Base-by-base conservation (phyloP, 2,329 filamentous ascomycete species). In the Paecilomyces sp. region DNA sequence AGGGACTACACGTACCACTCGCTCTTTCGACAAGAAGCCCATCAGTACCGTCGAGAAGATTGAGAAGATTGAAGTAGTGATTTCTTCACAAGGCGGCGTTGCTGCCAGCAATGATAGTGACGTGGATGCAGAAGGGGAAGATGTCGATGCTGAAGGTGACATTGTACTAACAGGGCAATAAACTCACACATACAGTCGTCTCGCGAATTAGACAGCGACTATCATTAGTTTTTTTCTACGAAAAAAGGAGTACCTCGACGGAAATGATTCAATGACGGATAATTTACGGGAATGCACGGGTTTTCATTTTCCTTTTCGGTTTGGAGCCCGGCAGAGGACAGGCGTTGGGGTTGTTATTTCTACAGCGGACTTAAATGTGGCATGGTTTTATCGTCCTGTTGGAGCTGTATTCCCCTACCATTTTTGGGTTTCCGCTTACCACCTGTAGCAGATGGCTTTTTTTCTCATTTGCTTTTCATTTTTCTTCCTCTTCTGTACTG, bases 41-140 rank as follows among this genome's bases (percentile, higher is more conserved):
- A 22, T 31, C 25, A 28, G 47, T 13, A 1, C 34, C 18, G 63
- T 68, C 51, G 67, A 67, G 57, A 64, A 67, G 58, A 56, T 68
- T 24, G 60, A 66, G 57, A 64, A 67, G 58, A 56, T 68, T 24
- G 60, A 66, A 54, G 59, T 73, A 25, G 55, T 73, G 36, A 56
- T 74, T 22, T 63, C 66, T 13, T 68, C 70, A n/a, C 61, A 65
- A 36, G 59, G 59, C 11, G 65, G 66, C 3, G 57, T 62, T 24
- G 56, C 62, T 24, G 56, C 62, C 25, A 58, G 62, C 7, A 68
- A 70, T 50, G 70, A 67, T 7, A 64, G 63, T 13, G 62, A 64
- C n/a, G 53, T 55, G 4, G 66, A 66, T 50, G 57, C 57, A 22
- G 57, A 59, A 55, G 58, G 47, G 31, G 58, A 60, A 28, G 68